A percentile compares a stretch with the other conserved stretches of the same genome.
phyloP scores from a whole-genome alignment of 371 early-diverging fungal genomes.

The Rhizopus sp. region DNA sequence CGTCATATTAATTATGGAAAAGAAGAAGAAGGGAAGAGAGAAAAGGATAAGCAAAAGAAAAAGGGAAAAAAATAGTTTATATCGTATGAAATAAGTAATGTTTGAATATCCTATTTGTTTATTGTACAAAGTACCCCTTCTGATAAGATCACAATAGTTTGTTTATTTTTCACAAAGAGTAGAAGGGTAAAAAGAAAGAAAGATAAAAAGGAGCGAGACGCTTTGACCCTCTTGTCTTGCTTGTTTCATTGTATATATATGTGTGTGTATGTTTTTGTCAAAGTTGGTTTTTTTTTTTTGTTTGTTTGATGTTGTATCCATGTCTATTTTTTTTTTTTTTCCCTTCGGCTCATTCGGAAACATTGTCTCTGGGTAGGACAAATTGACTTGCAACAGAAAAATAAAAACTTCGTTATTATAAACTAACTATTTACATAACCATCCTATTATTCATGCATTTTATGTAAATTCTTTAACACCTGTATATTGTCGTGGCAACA shows the following conservation, averaged over 20 bases:
- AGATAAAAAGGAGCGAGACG: not conserved
- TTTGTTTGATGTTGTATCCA: not conserved
- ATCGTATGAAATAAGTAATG: constrained; percentile 12
- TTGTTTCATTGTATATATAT: not conserved
- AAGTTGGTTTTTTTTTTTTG: not conserved
- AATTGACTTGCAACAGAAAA: not conserved
- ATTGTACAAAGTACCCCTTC: constrained; percentile 21
- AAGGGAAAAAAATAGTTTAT: constrained; percentile 3
- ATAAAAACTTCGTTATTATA: not conserved
- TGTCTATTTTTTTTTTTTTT: not conserved
- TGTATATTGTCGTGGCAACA: too few species aligned
- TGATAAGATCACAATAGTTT: constrained; percentile 22
- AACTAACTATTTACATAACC: not conserved
- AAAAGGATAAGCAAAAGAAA: constrained; percentile 4
- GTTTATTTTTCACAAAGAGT: not conserved
- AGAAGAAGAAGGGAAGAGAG: constrained; percentile 3
- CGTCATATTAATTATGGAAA: constrained; percentile 15
- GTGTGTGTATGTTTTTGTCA: not conserved
- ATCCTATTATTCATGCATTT: not conserved
- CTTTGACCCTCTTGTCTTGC: constrained; percentile 1
- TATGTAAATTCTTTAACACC: too few species aligned
- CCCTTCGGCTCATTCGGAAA: constrained; percentile 1
- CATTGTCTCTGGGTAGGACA: constrained; percentile 1
- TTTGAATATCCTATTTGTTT: constrained; percentile 19
- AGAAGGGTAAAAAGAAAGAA: not conserved